phyloP scores from a whole-genome alignment of 371 early-diverging fungal genomes.

The Rhizopus microsporus region DNA sequence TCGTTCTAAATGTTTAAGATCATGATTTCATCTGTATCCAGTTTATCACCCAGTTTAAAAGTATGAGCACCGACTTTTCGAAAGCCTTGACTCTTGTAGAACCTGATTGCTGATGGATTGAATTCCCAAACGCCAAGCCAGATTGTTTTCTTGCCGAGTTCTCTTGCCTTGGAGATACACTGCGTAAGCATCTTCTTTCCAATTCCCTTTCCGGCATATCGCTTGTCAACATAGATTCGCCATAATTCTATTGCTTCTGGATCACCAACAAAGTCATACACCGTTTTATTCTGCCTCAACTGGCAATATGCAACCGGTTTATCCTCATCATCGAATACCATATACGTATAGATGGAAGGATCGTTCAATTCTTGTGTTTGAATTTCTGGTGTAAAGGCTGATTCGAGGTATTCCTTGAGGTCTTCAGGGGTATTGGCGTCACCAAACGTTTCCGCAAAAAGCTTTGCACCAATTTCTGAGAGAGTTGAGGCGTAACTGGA shows the following conservation, averaged over 20 bases:
- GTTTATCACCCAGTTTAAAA: slow-evolving; percentile 27
- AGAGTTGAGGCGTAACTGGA: slow-evolving; percentile 14
- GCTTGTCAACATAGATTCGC: slow-evolving; percentile 33
- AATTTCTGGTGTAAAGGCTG: slow-evolving; percentile 17
- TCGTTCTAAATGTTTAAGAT: slow-evolving; percentile 16
- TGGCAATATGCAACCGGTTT: slow-evolving; percentile 30
- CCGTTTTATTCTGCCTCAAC: slow-evolving; percentile 16
- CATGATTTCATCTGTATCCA: slow-evolving; percentile 31
- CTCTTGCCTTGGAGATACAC: slow-evolving; percentile 12
- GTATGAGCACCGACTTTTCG: slow-evolving; percentile 27
- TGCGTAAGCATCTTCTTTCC: slow-evolving; percentile 20
- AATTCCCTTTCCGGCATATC: slow-evolving; percentile 25
- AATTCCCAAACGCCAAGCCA: slow-evolving; percentile 44
- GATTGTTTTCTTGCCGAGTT: slow-evolving; percentile 27
- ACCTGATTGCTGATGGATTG: slow-evolving; percentile 29
- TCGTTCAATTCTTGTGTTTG: slow-evolving; percentile 25
- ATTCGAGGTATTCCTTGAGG: slow-evolving; percentile 19
- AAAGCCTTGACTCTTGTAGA: slow-evolving; percentile 30
- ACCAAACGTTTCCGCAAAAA: slow-evolving; percentile 26
- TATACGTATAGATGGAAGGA: slow-evolving; percentile 18
- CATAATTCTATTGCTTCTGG: slow-evolving; percentile 29
- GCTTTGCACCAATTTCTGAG: slow-evolving; percentile 16
- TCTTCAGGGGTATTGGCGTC: slow-evolving; percentile 17
- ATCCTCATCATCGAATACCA: slow-evolving; percentile 20
- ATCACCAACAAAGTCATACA: slow-evolving; percentile 29